Percentiles rank a stretch among this genome's conserved stretches.
Conservation (phyloP, 2,329 filamentous ascomycete genomes). For the Coniochaeta sp. region DNA sequence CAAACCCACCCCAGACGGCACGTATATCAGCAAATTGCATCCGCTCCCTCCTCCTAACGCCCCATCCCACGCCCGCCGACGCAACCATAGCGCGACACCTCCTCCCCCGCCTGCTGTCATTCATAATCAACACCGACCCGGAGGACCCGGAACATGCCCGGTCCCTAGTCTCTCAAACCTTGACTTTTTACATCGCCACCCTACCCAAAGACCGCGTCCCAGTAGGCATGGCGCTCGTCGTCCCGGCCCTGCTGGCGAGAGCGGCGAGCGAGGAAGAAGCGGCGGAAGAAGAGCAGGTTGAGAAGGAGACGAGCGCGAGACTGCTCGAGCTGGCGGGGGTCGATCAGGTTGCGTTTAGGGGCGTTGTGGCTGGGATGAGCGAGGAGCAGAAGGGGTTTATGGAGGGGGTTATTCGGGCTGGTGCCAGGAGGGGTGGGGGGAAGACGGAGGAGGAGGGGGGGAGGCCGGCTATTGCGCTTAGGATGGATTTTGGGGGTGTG, state of each 20-base stretch:
- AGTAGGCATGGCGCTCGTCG: constrained; percentile 65
- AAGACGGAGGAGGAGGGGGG: constrained; percentile 31
- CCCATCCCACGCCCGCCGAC: constrained; percentile 56
- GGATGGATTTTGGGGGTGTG: constrained; percentile 73
- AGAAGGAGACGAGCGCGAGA: constrained; percentile 67
- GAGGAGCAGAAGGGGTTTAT: constrained; percentile 67
- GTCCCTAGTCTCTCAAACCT: constrained; percentile 61
- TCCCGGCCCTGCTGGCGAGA: constrained; percentile 69
- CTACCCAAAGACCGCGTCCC: constrained; percentile 38
- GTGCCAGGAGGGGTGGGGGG: constrained; percentile 33
- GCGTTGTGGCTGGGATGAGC: constrained; percentile 64
- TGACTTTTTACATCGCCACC: constrained; percentile 62
- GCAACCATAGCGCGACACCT: constrained; percentile 69
- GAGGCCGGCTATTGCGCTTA: constrained; percentile 79
- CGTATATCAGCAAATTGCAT: constrained; percentile 89
- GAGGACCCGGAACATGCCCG: constrained; percentile 78
- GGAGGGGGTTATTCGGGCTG: constrained; percentile 71
- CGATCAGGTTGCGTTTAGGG: constrained; percentile 67
- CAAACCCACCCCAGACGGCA: constrained; percentile 54
- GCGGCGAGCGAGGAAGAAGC: constrained; percentile 55
- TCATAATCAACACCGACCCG: constrained; percentile 61
- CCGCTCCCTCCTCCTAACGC: constrained; percentile 69
- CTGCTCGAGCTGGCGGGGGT: constrained; percentile 74
- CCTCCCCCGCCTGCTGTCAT: constrained; percentile 67
- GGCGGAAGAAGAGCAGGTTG: constrained; percentile 33